phyloP scores from a whole-genome alignment of 768 basidiomycete genomes.

The Rhodotorula graminis region DNA sequence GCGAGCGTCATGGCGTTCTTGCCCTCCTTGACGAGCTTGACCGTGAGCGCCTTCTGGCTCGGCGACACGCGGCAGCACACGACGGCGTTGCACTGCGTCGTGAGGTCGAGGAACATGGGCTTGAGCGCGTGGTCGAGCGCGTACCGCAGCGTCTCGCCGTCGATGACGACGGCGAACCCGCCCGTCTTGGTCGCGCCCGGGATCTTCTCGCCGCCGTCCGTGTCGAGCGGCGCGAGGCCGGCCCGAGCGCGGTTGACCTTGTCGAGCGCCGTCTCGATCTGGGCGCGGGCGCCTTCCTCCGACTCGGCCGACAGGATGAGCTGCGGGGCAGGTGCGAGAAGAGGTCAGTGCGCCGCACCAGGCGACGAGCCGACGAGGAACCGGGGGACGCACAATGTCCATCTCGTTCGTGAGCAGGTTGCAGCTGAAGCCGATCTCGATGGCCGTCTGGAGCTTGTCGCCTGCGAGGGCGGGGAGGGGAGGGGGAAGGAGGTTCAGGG shows the following conservation, averaged over 20 bases:
- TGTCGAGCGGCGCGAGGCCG: slow-evolving; percentile 24
- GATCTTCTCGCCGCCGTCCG: slow-evolving; percentile 37
- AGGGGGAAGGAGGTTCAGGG: not conserved
- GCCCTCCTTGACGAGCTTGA: slow-evolving; percentile 92
- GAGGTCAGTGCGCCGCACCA: not conserved
- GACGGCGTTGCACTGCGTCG: slow-evolving; percentile 94
- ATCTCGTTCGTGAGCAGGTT: slow-evolving; percentile 88
- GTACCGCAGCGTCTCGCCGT: slow-evolving; percentile 82
- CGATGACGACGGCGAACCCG: slow-evolving; percentile 90
- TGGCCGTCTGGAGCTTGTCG: slow-evolving; percentile 96
- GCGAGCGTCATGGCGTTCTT: slow-evolving; percentile 92
- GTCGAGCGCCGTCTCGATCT: slow-evolving; percentile 88
- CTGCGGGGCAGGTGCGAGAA: not conserved
- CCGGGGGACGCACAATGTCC: slow-evolving; percentile 56
- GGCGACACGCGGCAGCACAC: slow-evolving; percentile 98
- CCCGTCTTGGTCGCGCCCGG: slow-evolving; percentile 49
- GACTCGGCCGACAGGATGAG: slow-evolving; percentile 92
- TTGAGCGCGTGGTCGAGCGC: slow-evolving; percentile 75
- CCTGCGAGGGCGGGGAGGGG: slow-evolving; percentile 50
- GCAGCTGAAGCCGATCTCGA: slow-evolving; percentile 95
- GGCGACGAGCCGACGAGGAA: not conserved
- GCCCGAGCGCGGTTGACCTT: slow-evolving; percentile 68
- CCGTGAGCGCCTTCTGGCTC: slow-evolving; percentile 94
- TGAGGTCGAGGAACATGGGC: slow-evolving; percentile 78
- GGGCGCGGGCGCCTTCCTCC: slow-evolving; percentile 65